Conservation (phyloP, 352 stramenopile species). For the Globisporangium spiculum region DNA sequence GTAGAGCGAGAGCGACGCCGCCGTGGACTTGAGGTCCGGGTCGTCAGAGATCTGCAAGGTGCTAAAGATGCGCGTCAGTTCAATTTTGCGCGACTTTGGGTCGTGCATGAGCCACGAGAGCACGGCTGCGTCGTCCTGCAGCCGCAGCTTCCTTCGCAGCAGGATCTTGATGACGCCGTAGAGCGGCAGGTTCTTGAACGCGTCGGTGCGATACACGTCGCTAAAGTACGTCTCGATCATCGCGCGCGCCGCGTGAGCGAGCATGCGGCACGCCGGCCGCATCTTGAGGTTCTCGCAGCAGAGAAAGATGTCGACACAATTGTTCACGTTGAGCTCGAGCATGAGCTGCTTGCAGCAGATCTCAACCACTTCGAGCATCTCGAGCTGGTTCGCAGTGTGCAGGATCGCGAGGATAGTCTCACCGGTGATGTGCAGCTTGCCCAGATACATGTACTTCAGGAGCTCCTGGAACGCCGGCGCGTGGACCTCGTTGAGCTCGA, state of each 20-base stretch:
- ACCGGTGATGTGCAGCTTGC: conserved; percentile 46
- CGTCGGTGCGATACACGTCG: conserved; percentile 49
- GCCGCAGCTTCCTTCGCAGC: conserved; percentile 27
- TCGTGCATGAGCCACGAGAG: conserved; percentile 54
- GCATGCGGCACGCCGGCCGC: conserved; percentile 38
- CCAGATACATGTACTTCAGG: conserved; percentile 68
- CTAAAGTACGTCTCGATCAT: conserved; percentile 69
- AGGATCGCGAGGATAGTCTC: conserved; percentile 65
- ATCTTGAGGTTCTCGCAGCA: conserved; percentile 60
- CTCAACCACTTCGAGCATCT: conserved; percentile 67
- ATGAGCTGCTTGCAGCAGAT: conserved; percentile 75
- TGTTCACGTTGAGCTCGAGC: conserved; percentile 57
- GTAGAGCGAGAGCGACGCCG: conserved; percentile 16
- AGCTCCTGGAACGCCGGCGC: conserved; percentile 42
- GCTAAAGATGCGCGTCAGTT: conserved; percentile 24
- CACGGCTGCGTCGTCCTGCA: conserved; percentile 36
- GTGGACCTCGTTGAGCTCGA: conserved; percentile 59
- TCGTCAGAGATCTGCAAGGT: conserved; percentile 12
- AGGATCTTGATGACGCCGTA: conserved; percentile 40
- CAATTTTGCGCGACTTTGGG: conserved; percentile 27
- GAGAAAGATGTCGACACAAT: conserved; percentile 75
- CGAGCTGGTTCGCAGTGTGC: conserved; percentile 63
- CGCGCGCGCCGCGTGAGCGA: conserved; percentile 50
- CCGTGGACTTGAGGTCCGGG: conserved; percentile 6
- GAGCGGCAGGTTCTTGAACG: conserved; percentile 56